phyloP scores from a whole-genome alignment of 345 rosid species.

The Hypericum perforatum region DNA sequence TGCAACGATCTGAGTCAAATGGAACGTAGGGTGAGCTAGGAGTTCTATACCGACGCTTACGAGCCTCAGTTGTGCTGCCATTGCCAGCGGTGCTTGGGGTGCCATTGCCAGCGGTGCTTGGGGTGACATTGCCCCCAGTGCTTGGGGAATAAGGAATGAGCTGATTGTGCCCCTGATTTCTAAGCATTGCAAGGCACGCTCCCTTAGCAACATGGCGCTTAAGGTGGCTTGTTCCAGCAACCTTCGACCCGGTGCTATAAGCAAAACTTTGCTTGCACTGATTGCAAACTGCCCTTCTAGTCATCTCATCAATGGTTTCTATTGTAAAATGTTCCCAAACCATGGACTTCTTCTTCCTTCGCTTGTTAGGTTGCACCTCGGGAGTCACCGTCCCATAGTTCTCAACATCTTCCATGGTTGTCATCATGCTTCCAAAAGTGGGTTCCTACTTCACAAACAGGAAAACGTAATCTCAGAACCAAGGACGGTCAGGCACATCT shows the following conservation, averaged over 20 bases:
- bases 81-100: constrained; percentile 39
- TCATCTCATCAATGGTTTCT: constrained; percentile 50
- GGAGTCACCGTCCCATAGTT: constrained; percentile 23
- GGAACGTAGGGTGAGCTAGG: constrained; percentile 37
- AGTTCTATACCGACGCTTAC: constrained; percentile 63
- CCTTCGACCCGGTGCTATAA: constrained; percentile 88
- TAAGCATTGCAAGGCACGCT: constrained; percentile 58
- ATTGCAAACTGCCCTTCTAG: constrained; percentile 85
- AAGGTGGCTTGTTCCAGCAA: constrained; percentile 93
- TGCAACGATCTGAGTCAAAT: constrained; percentile 65
- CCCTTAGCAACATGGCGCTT: constrained; percentile 91
- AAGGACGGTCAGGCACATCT: not conserved
- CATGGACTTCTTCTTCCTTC: constrained; percentile 80
- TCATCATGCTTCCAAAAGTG: constrained; percentile 19
- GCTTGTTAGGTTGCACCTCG: constrained; percentile 41
- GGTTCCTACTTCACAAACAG: constrained; percentile 15
- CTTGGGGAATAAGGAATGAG: constrained; percentile 33
- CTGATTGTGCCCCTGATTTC: constrained; percentile 33
- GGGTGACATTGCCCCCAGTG: constrained; percentile 27
- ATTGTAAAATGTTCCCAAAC: constrained; percentile 93
- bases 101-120: constrained; percentile 31
- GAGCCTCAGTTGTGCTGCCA: constrained; percentile 27
- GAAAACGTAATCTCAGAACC: constrained; percentile 2
- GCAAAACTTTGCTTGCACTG: constrained; percentile 96
- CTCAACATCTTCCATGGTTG: constrained; percentile 13